Evolutionary conservation across 2,329 filamentous ascomycete genomes (phyloP), one percentile per base, ranked within the genome.

Genomic region (Pyricularia sp.): DNA sequence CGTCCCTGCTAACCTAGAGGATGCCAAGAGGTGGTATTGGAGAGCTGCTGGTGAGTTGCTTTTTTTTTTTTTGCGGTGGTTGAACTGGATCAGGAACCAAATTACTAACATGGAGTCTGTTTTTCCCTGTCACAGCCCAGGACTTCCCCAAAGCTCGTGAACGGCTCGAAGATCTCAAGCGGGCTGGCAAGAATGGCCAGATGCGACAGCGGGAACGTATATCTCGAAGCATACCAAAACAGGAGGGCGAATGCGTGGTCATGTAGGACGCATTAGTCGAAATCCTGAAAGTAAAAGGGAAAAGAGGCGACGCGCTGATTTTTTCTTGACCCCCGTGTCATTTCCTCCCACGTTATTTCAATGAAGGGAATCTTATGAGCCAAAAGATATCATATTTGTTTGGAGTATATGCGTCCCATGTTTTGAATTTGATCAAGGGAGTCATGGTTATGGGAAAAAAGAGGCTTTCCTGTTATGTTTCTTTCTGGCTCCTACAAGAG

Each of bases 21-120:
- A 97, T 77, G 94, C 93, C 26, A 97, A 96, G 81, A 85, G 92
- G 70, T 99, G 94, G 94, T 99, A 99, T 78, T 97, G 93, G 84
- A 84, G 93, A 75, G 93, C 94, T 76, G 94, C 94, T 73, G 90
- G 93, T 97, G 82, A 86, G 91, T 89, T 68, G 68, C 62, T 60
- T 59, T 55, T 87, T 66, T 1, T 33, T n/a, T 19, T 40, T 40
- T 12, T 33, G 2, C 6, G 30, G 30, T 3, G 8, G 30, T 40
- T 40, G 33, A 40, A 40, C 4, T 16, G 12, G 33, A 40, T 40
- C 13, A 16, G 33, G 13, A 40, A 16, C 16, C 33, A 40, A 16
- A 40, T 19, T 9, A 10, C 49, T 64, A 60, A 33, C 12, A 4
- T 12, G 31, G 24, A 28, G 12, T 13, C 12, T 57, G 4, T 59